Conservation (phyloP, 768 basidiomycete species). For the Termitomyces sp. region DNA sequence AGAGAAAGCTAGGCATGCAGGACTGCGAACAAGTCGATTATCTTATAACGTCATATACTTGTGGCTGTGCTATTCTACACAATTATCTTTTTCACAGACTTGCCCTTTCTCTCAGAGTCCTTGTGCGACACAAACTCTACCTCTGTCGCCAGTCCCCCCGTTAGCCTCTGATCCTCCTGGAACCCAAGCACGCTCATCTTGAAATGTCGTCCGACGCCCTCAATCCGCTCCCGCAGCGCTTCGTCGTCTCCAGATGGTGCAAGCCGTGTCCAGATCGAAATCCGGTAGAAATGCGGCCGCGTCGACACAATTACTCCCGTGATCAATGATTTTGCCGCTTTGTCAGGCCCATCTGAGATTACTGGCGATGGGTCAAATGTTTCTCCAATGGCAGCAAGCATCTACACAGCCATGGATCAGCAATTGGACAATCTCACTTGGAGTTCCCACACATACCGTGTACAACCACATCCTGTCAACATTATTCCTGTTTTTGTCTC, state of each 20-base stretch:
- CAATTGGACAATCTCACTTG: neutral
- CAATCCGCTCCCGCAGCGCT: slow-evolving; percentile 70
- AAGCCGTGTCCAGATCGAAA: slow-evolving; percentile 96
- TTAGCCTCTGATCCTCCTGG: slow-evolving; percentile 59
- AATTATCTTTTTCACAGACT: slow-evolving; percentile 71
- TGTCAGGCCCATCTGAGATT: slow-evolving; percentile 32
- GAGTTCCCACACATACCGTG: slow-evolving; percentile 52
- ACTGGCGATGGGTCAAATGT: slow-evolving; percentile 90
- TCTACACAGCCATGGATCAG: slow-evolving; percentile 42
- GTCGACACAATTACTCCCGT: slow-evolving; percentile 96
- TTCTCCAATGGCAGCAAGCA: slow-evolving; percentile 99
- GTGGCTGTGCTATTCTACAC: slow-evolving; percentile 32
- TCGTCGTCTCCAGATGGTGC: slow-evolving; percentile 61
- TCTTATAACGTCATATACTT: neutral
- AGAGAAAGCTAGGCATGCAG: slow-evolving; percentile 51
- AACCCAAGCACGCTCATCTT: slow-evolving; percentile 88
- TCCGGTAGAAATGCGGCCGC: slow-evolving; percentile 90
- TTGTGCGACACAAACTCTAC: slow-evolving; percentile 94
- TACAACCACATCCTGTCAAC: slow-evolving; percentile 99
- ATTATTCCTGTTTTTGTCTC: slow-evolving; percentile 80
- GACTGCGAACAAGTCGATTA: neutral
- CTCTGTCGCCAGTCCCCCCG: slow-evolving; percentile 82
- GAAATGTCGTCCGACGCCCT: slow-evolving; percentile 84
- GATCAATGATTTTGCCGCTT: slow-evolving; percentile 55
- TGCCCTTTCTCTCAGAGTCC: slow-evolving; percentile 93